Base-by-base conservation (phyloP, 2,329 filamentous ascomycete species). In the Cladosporium velox region DNA sequence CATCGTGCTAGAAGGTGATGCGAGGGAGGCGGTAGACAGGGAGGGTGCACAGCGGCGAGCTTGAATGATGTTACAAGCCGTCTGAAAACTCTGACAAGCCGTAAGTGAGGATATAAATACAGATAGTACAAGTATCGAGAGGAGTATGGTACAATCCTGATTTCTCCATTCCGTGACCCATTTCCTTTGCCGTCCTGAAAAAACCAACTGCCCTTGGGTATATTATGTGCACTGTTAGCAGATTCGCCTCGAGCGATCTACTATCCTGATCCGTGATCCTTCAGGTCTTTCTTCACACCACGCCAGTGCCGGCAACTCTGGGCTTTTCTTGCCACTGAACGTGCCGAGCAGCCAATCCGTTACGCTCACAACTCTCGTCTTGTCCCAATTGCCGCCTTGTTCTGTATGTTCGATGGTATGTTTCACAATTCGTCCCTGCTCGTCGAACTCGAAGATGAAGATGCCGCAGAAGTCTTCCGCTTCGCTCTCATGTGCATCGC, bases 371-470 rank as follows among this genome's bases (percentile, higher is more conserved):
- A 99, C 91, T 74, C 90, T 91, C 26, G 91, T 90, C 69, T 87
- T 88, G 73, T 97, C 93, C 88, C 90, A 96, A 67, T 92, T 88
- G 47, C 90, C 87, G 18, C 90, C 89, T 73, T 95, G 90, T 73
- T 97, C 91, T 1, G 91, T 91, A 79, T 96, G 91, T 79, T 99
- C 95, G 73, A 99, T 98, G 0, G 92, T 96, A 78, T 98, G 95
- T 71, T 88, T 92, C 58, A 91, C 79, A 41, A 99, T 88, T 69
- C 92, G 85, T 1, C 95, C 95, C 72, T 96, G 86, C 57, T 88
- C 84, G 75, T 98, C 95, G 76, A 99, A 99, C 70, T 96, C 92
- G 77, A 99, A 99, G 67, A 97, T 90, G 79, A 98, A 99, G 12
- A 98, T 79, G 0, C 95, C 95, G 1, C 89, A 91, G 72, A 98